Percentiles rank a stretch among this genome's conserved stretches.
These are phyloP conservation scores for Pythium brachiatum DNA, from an alignment of 352 stramenopile species.

Conservation along the genomic window DNA sequence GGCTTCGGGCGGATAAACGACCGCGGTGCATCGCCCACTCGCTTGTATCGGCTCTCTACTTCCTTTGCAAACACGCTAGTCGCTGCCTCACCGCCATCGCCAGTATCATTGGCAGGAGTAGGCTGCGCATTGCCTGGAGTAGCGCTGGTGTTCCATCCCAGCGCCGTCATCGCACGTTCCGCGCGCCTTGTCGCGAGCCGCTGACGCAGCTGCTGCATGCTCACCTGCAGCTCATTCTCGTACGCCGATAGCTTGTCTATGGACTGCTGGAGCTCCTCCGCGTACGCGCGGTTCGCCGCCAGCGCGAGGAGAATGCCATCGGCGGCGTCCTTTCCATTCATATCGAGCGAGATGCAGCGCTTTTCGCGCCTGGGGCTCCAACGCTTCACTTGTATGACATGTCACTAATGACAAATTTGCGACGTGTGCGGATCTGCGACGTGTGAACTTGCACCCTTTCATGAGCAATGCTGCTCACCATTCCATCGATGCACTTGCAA, in stretches of 20 bases:
- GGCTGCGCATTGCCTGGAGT: too few species aligned
- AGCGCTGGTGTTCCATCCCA: constrained; percentile 12
- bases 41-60: constrained; percentile 33
- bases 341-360: not conserved
- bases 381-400: constrained; percentile 6
- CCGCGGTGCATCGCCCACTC: constrained; percentile 32
- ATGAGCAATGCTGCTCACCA: too few species aligned
- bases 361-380: not conserved
- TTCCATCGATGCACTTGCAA: not conserved
- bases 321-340: constrained; percentile 5
- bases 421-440: not conserved
- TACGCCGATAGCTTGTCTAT: constrained; percentile 31
- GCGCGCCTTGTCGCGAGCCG: constrained; percentile 49
- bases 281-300: constrained; percentile 40
- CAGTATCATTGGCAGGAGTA: too few species aligned
- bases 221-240: constrained; percentile 36
- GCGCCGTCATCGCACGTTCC: constrained; percentile 43
- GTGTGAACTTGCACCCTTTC: not conserved
- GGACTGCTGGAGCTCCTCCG: constrained; percentile 37
- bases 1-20: constrained; percentile 55
- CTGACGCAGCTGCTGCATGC: constrained; percentile 46
- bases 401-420: not conserved
- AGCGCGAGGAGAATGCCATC: constrained; percentile 14
- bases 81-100: not conserved
- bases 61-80: constrained; percentile 30